phyloP scores from a whole-genome alignment of 441 rosid species.

The Populus hybrid region DNA sequence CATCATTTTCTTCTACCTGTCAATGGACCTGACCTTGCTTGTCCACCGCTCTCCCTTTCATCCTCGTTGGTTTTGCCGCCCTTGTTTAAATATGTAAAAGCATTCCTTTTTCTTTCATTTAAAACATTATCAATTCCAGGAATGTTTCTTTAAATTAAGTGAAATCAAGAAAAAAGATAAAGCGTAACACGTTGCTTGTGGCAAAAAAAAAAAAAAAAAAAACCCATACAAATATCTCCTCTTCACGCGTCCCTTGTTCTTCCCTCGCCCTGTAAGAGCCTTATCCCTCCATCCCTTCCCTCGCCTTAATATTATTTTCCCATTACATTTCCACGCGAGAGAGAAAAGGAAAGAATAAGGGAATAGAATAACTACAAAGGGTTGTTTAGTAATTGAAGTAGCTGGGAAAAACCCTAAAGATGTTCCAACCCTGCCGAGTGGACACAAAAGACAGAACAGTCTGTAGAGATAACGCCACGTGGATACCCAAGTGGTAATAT shows the following conservation, averaged over 20 bases:
- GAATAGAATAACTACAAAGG: neutral
- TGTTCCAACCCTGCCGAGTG: neutral
- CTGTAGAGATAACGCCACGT: neutral
- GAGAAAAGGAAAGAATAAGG: no score
- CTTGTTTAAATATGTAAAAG: neutral
- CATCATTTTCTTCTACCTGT: no score
- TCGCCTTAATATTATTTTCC: no score
- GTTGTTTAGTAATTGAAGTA: neutral
- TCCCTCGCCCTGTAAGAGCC: no score
- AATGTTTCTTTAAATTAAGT: neutral
- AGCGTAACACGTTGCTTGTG: neutral
- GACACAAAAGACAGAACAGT: neutral
- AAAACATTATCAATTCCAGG: neutral
- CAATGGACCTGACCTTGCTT: no score
- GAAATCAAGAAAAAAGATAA: neutral
- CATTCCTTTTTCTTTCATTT: neutral
- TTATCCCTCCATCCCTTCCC: no score
- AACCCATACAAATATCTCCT: no score
- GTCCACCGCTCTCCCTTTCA: neutral
- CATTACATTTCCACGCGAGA: no score
- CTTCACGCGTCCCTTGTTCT: no score
- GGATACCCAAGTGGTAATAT: conserved; percentile 1
- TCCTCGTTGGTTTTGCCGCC: neutral
- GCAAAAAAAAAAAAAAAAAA: no score
- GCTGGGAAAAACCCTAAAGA: neutral